phyloP scores from a whole-genome alignment of 208 protist species.

The Leishmania aethiopica region DNA sequence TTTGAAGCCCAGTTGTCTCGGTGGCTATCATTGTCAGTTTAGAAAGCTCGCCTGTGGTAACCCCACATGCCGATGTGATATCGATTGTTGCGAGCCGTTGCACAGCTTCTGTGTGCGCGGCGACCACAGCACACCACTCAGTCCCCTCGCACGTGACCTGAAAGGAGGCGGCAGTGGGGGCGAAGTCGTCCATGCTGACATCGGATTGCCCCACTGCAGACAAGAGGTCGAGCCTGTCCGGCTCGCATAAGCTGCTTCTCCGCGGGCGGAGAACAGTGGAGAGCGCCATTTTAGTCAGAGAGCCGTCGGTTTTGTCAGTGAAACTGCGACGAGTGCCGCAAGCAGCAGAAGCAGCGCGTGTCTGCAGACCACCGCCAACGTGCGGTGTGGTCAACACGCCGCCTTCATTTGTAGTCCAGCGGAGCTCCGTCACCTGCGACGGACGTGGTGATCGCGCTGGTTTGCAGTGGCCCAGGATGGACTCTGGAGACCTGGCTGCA shows the following conservation, averaged over 20 bases:
- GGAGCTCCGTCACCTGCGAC: not conserved
- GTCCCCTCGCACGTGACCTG: conserved; percentile 12
- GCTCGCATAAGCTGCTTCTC: not conserved
- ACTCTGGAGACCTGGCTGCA: not conserved
- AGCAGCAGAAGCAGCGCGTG: not conserved
- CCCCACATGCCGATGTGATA: conserved; percentile 6
- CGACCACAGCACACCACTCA: conserved; percentile 23
- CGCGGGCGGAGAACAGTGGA: conserved; percentile 11
- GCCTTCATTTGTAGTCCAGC: not conserved
- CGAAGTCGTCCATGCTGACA: not conserved
- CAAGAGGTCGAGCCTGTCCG: not conserved
- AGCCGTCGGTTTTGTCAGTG: not conserved
- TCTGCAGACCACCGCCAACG: conserved; percentile 3
- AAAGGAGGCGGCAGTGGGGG: conserved; percentile 1
- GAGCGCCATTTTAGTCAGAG: conserved; percentile 27
- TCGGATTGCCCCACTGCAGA: not conserved
- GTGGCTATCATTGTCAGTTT: conserved; percentile 26
- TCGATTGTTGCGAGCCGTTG: conserved; percentile 19
- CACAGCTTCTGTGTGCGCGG: conserved; percentile 17
- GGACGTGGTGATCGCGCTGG: conserved; percentile 12
- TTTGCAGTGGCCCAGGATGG: not conserved
- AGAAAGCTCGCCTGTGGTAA: conserved; percentile 10
- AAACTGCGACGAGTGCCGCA: not conserved
- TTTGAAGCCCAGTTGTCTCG: conserved; percentile 14
- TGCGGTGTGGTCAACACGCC: not conserved